These are phyloP conservation scores for Trichoderma sp. DNA, from an alignment of 2,329 filamentous ascomycete genomes.

Conservation along the genomic window DNA sequence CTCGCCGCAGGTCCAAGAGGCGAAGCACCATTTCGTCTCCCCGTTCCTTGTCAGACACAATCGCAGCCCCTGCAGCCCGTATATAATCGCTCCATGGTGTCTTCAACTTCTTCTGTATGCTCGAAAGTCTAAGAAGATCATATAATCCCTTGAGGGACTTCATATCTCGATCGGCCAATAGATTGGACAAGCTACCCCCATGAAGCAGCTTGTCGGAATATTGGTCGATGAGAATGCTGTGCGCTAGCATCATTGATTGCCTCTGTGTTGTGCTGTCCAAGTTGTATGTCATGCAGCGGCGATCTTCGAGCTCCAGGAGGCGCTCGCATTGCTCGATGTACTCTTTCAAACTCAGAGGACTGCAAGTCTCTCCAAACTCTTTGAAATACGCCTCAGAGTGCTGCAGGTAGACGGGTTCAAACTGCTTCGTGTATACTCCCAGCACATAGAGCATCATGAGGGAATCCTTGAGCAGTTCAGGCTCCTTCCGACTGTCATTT, in stretches of 20 bases:
- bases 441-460: conserved; percentile 85
- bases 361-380: conserved; percentile 66
- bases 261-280: conserved; percentile 81
- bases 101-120: conserved; percentile 67
- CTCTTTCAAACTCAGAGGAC: conserved; percentile 61
- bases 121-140: conserved; percentile 67
- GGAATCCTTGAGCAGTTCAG: conserved; percentile 65
- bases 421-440: conserved; percentile 71
- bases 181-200: conserved; percentile 62
- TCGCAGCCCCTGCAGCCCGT: conserved; percentile 65
- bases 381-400: conserved; percentile 66
- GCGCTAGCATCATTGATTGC: conserved; percentile 68
- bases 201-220: conserved; percentile 66
- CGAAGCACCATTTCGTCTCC: conserved; percentile 83
- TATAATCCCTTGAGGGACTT: conserved; percentile 74
- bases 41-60: conserved; percentile 76
- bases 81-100: conserved; percentile 78
- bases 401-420: conserved; percentile 72
- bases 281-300: conserved; percentile 74
- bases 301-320: conserved; percentile 69
- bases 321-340: conserved; percentile 70
- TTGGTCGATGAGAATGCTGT: conserved; percentile 66
- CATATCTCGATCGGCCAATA: conserved; percentile 69
- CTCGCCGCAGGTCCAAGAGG: conserved; percentile 74
- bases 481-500: conserved; percentile 55